These are phyloP conservation scores for Candida pseudoviswanathii DNA, from an alignment of 1,139 yeast genomes.

Conservation along the genomic window DNA sequence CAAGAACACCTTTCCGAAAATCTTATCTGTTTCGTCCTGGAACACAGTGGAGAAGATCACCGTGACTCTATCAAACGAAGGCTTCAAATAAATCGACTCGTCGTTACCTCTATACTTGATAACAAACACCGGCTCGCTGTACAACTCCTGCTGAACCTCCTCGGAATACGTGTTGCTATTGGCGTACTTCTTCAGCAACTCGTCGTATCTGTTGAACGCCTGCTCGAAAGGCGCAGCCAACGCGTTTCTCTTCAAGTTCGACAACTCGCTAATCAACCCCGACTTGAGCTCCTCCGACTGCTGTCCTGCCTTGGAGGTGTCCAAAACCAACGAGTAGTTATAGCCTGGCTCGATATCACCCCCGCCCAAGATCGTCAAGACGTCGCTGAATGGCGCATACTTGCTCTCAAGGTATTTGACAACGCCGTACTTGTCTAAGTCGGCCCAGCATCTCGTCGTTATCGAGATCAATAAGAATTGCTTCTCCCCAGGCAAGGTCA, in stretches of 20 bases:
- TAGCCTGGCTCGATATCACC: constrained; percentile 69
- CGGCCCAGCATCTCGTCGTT: constrained; percentile 76
- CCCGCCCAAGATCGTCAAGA: constrained; percentile 28
- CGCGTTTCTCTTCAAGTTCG: constrained; percentile 80
- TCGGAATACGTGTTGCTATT: constrained; percentile 50
- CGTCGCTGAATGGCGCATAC: constrained; percentile 35
- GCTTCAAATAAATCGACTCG: constrained; percentile 87
- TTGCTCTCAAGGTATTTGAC: constrained; percentile 43
- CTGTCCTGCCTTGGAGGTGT: constrained; percentile 48
- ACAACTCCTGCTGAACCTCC: constrained; percentile 49
- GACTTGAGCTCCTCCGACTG: constrained; percentile 47
- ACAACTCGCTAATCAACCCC: constrained; percentile 60
- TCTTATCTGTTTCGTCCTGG: constrained; percentile 95
- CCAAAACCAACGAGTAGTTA: constrained; percentile 75
- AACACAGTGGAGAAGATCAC: constrained; percentile 93
- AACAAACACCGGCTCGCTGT: constrained; percentile 63
- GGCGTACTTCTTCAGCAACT: constrained; percentile 59
- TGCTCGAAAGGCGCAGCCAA: constrained; percentile 91
- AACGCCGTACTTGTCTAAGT: constrained; percentile 68
- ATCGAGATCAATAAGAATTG: constrained; percentile 67
- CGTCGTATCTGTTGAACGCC: constrained; percentile 80
- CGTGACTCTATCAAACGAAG: constrained; percentile 94
- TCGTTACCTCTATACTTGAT: constrained; percentile 84
- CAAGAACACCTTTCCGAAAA: constrained; percentile 90
- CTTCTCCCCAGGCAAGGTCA: constrained; percentile 72